Base-by-base conservation (phyloP, 371 early-diverging fungal genomes). In the Mortierella sp. region DNA sequence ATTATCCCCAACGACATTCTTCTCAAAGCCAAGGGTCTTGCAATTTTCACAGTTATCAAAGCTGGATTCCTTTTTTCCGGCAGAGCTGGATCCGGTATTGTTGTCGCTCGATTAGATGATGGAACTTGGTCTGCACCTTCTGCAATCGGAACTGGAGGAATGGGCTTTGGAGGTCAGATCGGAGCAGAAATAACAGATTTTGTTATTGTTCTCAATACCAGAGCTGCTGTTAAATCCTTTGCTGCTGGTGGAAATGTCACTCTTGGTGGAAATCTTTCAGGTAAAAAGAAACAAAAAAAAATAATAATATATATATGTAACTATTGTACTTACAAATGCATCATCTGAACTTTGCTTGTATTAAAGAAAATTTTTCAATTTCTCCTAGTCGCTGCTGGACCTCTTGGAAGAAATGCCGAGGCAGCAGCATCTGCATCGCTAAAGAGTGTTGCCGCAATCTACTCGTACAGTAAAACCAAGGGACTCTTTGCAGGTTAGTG, bases 151-250 rank as follows among this genome's bases (percentile, higher is more conserved):
- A 91, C 91, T 1, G 94, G 89, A 58, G 93, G 94, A 15, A 90
- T 91, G 70, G 97, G 98, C 12, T 91, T 96, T 54, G 98, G 98
- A 49, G 96, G 96, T 3, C 98, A 97, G 83, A 96, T 97, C 54
- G 97, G 98, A 58, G 97, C 95, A 28, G 96, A 98, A 83, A 70
- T 97, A 69, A 97, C 97, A 3, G 96, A 97, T 75, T 95, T 96
- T 84, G 96, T 97, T 22, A 91, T 97, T 76, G 88, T 97, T n/a
- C 87, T 98, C 42, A 97, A 96, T 70, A 95, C 92, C 2, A 88
- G 86, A 5, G 90, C 87, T 7, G 96, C 97, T 15, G 97, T 98
- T 37, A 93, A 93, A 81, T 93, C 97, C 3, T 98, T 98, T 75
- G 88, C 88, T 64, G 88, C 92, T 61, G 95, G 94, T 58, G 97